These are phyloP conservation scores for Calycina marina DNA, from an alignment of 2,329 filamentous ascomycete genomes.

Conservation along the genomic window DNA sequence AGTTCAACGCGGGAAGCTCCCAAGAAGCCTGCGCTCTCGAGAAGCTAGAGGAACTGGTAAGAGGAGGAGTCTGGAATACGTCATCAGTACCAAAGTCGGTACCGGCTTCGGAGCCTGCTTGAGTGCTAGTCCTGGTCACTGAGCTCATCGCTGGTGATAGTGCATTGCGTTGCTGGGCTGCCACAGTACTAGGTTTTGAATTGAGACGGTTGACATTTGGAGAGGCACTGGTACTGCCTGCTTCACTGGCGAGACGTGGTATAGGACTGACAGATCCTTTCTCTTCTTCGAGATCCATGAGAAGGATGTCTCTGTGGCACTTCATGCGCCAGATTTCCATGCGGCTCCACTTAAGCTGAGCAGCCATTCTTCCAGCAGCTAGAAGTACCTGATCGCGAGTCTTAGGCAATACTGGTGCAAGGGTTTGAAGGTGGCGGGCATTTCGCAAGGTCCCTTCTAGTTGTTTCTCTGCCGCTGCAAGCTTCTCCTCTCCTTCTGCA, in stretches of 20 bases:
- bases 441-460: constrained; percentile 77
- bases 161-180: constrained; percentile 24
- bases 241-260: constrained; percentile 5
- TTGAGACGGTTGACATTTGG: constrained; percentile 20
- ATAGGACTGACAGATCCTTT: constrained; percentile 15
- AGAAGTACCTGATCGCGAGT: constrained; percentile 76
- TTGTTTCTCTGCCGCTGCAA: constrained; percentile 57
- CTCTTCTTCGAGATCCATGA: constrained; percentile 76
- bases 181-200: constrained; percentile 25
- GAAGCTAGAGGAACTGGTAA: constrained; percentile 25
- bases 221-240: constrained; percentile 8
- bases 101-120: constrained; percentile 19
- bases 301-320: constrained; percentile 79
- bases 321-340: constrained; percentile 86
- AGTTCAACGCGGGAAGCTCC: constrained; percentile 27
- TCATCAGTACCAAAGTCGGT: constrained; percentile 30
- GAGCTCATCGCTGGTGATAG: constrained; percentile 23
- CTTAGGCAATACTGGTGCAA: constrained; percentile 83
- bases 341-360: constrained; percentile 84
- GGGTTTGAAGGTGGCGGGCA: constrained; percentile 73
- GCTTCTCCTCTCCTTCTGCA: constrained; percentile 64
- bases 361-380: constrained; percentile 70
- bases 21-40: constrained; percentile 29
- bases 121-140: constrained; percentile 22
- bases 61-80: constrained; percentile 34